Conservation (phyloP, 23 red algal genomes). For the Gracilaria domingensis region DNA sequence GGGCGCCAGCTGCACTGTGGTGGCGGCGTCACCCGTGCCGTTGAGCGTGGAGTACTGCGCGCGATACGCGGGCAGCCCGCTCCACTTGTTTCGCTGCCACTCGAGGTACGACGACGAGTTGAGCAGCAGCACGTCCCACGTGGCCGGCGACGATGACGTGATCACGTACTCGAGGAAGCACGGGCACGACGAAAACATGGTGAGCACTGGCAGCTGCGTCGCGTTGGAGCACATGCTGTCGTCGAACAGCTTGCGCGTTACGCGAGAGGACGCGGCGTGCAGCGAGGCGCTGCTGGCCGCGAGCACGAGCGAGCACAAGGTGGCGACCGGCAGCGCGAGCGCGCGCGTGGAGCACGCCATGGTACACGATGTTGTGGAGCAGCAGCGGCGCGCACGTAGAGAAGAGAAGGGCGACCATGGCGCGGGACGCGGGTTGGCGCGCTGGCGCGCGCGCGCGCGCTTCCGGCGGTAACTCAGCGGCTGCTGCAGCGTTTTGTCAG, state of each 20-base stretch:
- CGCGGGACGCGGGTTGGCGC: too few species aligned
- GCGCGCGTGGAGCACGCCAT: too few species aligned
- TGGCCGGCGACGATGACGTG: background rate
- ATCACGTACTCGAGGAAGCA: slow-evolving; percentile 54
- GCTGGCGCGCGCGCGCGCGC: too few species aligned
- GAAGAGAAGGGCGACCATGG: too few species aligned
- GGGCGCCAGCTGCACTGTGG: background rate
- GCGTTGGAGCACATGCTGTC: background rate
- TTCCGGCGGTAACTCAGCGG: too few species aligned
- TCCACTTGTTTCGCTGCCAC: slow-evolving; percentile 22
- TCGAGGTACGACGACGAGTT: slow-evolving; percentile 11
- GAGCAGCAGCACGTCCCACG: slow-evolving; percentile 48
- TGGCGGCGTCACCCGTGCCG: background rate
- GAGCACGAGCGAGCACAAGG: background rate
- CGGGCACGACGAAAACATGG: slow-evolving; percentile 17
- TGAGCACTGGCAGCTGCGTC: background rate
- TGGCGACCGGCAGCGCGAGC: background rate
- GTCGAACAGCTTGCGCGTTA: slow-evolving; percentile 25
- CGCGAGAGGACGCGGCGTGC: background rate
- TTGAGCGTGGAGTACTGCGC: slow-evolving; percentile 3
- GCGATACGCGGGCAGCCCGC: background rate
- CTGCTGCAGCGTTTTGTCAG: too few species aligned
- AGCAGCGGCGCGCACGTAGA: too few species aligned
- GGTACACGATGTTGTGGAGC: too few species aligned
- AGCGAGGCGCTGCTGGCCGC: too few species aligned